Base-by-base conservation (phyloP, 306 rosid genomes). In the Oemleria cerasiformis region DNA sequence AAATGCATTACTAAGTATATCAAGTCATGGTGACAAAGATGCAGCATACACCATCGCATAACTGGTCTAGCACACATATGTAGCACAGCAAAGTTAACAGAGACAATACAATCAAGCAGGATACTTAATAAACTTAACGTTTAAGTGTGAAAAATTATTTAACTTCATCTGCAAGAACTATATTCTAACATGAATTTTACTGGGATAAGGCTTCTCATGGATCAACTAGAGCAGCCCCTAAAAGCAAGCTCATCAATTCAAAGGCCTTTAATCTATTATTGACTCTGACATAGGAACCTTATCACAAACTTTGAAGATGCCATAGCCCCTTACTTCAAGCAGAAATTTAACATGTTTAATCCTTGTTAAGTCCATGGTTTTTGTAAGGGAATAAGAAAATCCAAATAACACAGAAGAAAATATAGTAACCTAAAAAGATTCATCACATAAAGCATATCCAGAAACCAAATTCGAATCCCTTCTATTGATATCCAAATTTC, bases 341-440 rank as follows among this genome's bases (percentile, higher is more conserved):
- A 66, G 58, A 17, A 44, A 70, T 21, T 12, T 15, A 56, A 13
- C 39, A 40, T 21, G 16, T 56, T 6, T 2, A 45, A 19, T 47
- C 55, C 44, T 58, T n/a, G 20, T 20, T 17, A 5, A 13, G 53
- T 2, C 43, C 23, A 56, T 42, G 44, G 55, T 56, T 70, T 53
- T 56, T 30, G 21, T 38, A 9, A n/a, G 43, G 36, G 48, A 15
- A 68, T 1, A 25, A 20, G 40, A 11, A 57, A 17, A 45, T 12
- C 10, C 51, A 10, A 41, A 21, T 70, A 13, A 63, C 47, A 8
- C 54, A 64, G 39, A 21, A 4, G 12, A 63, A 54, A 44, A 54
- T 8, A 57, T 15, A 70, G 51, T 38, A 51, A 36, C 47, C 56
- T 15, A 69, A 53, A 64, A 45, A 77, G 67, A 72, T 71, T 75